Base-by-base conservation (phyloP, 1,139 yeast species). In the Taphrina flavorubra region DNA sequence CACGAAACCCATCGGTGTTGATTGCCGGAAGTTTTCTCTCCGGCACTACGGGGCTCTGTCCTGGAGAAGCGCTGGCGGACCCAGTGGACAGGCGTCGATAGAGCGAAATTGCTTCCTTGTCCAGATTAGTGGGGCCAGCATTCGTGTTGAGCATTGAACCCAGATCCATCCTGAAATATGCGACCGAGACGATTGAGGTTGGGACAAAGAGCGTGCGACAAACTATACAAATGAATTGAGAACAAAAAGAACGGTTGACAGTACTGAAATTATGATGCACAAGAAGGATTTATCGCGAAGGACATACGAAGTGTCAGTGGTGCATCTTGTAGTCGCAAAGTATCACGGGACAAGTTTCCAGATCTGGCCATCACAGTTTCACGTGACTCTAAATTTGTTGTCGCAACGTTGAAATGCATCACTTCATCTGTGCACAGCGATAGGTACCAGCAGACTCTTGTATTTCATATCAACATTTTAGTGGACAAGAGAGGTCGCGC, bases 71-170 rank as follows among this genome's bases (percentile, higher is more conserved):
- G 31, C 51, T 39, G 6, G 61, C 34, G 7, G 51, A 46, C 25
- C 67, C 46, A 10, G 53, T 55, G 37, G 67, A 63, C n/a, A 63
- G 55, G 10, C 67, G 60, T 18, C 67, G 46, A 36, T 42, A 63
- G 20, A 55, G 36, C 5, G 61, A 44, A 6, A 57, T 40, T 6
- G 67, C 67, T 25, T 63, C 67, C 14, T 37, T 47, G 8, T 36
- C 31, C n/a, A 63, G 25, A 20, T 63, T 49, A 7, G 51, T 51
- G 53, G 67, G 55, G n/a, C 47, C 61, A 16, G 44, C 18, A 13
- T 40, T 18, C 11, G 42, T 18, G 42, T 63, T 63, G 55, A 63
- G 55, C 67, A 63, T 63, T 18, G 61, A 56, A 2, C 20, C 37
- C 16, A 63, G 37, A 46, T 63, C 67, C 67, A 63, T 63, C 59